Percentiles rank a stretch among this genome's conserved stretches.
phyloP scores from a whole-genome alignment of 768 basidiomycete genomes.

The Tylopilus sp. region DNA sequence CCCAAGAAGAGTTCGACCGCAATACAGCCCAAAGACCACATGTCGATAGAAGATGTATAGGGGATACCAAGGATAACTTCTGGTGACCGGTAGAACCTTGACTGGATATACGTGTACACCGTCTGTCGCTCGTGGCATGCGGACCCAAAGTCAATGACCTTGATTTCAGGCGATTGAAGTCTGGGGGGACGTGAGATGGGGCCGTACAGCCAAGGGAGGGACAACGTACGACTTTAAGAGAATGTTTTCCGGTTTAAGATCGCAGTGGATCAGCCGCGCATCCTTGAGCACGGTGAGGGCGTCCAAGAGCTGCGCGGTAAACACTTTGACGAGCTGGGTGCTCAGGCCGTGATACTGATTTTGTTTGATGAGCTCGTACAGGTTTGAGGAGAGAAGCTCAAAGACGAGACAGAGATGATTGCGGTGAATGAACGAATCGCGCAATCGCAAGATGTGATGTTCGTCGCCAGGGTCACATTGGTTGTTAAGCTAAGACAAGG shows the following conservation, averaged over 20 bases:
- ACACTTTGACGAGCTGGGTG: slow-evolving; percentile 97
- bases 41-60: slow-evolving; percentile 94
- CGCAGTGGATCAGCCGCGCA: slow-evolving; percentile 94
- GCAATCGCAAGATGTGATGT: slow-evolving; percentile 93
- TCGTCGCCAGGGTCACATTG: slow-evolving; percentile 91
- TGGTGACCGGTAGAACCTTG: slow-evolving; percentile 96
- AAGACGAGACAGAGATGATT: slow-evolving; percentile 97
- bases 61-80: slow-evolving; percentile 94
- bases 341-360: slow-evolving; percentile 98
- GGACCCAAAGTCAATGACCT: slow-evolving; percentile 98
- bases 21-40: slow-evolving; percentile 99
- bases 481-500: slow-evolving; percentile 75
- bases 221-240: slow-evolving; percentile 83
- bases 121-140: slow-evolving; percentile 99
- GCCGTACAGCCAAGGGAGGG: neutral
- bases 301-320: slow-evolving; percentile 93
- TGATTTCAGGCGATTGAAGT: slow-evolving; percentile 95
- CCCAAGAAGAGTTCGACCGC: slow-evolving; percentile 98
- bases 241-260: slow-evolving; percentile 98
- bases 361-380: slow-evolving; percentile 99
- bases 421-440: slow-evolving; percentile 95
- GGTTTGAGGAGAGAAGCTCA: slow-evolving; percentile 92
- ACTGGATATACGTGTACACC: slow-evolving; percentile 99
- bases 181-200: slow-evolving; percentile 38
- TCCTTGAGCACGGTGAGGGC: slow-evolving; percentile 91